These are phyloP conservation scores for Paragyromitra xinjiangensis DNA, from an alignment of 495 filamentous ascomycete species.

Conservation along the genomic window DNA sequence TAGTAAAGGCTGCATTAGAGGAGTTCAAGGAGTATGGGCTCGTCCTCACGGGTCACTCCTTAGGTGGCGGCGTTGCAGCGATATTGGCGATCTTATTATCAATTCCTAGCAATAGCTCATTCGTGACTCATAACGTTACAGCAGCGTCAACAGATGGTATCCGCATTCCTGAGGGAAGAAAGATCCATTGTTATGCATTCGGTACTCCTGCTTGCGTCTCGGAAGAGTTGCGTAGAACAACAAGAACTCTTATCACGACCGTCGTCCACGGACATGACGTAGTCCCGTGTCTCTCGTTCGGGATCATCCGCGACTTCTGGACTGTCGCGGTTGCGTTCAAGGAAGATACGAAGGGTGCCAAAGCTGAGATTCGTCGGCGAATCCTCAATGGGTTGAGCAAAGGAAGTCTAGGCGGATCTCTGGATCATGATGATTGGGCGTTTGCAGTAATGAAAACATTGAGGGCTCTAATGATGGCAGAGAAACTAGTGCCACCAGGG, in stretches of 20 bases:
- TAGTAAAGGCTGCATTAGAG: conserved; percentile 74
- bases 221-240: conserved; percentile 73
- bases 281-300: conserved; percentile 77
- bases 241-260: conserved; percentile 78
- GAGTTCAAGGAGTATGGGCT: conserved; percentile 77
- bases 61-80: conserved; percentile 78
- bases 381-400: conserved; percentile 59
- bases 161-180: conserved; percentile 70
- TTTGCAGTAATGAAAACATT: conserved; percentile 73
- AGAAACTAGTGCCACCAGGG: conserved; percentile 77
- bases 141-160: conserved; percentile 38
- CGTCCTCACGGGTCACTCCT: conserved; percentile 78
- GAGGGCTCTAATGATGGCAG: conserved; percentile 72
- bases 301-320: conserved; percentile 79
- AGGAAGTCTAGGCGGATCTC: conserved; percentile 61
- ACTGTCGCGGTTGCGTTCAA: conserved; percentile 76
- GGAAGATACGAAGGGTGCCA: conserved; percentile 70
- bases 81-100: conserved; percentile 78
- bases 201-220: conserved; percentile 79
- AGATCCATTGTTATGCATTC: conserved; percentile 81
- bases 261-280: conserved; percentile 77
- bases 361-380: conserved; percentile 70
- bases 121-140: conserved; percentile 62
- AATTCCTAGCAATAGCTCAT: conserved; percentile 67
- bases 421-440: conserved; percentile 75